Conservation (phyloP, 2,329 filamentous ascomycete species). For the Calonectria hongkongensis region DNA sequence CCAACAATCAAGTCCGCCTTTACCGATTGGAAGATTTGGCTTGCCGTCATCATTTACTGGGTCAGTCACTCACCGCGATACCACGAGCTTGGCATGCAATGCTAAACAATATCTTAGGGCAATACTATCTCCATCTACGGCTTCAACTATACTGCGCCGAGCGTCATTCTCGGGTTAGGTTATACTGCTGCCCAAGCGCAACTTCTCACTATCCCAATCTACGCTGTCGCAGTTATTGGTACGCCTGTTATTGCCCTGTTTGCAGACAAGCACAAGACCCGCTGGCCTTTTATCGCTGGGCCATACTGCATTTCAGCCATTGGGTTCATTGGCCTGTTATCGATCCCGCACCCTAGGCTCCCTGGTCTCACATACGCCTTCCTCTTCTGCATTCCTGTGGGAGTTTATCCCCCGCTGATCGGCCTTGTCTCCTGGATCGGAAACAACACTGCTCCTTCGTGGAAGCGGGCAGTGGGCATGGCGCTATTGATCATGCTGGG, state of each 20-base stretch:
- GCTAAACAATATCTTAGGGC: neutral
- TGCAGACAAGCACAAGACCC: constrained; percentile 18
- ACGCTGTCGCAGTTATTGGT: neutral
- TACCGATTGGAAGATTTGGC: constrained; percentile 37
- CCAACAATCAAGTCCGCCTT: neutral
- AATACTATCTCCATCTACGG: constrained; percentile 27
- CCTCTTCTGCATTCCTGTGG: constrained; percentile 22
- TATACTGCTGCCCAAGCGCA: constrained; percentile 30
- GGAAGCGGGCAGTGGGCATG: constrained; percentile 32
- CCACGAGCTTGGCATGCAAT: neutral
- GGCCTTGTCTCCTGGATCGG: constrained; percentile 26
- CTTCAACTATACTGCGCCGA: constrained; percentile 34
- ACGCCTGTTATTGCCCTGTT: neutral
- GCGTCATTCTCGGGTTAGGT: constrained; percentile 23
- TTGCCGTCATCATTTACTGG: constrained; percentile 34
- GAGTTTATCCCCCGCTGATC: constrained; percentile 30
- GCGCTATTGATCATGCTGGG: constrained; percentile 18
- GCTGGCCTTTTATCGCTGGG: constrained; percentile 28
- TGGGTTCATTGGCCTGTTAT: constrained; percentile 12
- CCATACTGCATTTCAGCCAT: constrained; percentile 23
- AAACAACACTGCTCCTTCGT: constrained; percentile 30
- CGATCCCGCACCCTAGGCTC: constrained; percentile 26
- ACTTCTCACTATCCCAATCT: constrained; percentile 33
- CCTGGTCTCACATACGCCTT: constrained; percentile 35
- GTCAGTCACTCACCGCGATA: neutral